A percentile compares a stretch with the other conserved stretches of the same genome.
Conservation (phyloP, 176 grass and related monocot genomes). For the Bolboschoenus planiculmis region DNA sequence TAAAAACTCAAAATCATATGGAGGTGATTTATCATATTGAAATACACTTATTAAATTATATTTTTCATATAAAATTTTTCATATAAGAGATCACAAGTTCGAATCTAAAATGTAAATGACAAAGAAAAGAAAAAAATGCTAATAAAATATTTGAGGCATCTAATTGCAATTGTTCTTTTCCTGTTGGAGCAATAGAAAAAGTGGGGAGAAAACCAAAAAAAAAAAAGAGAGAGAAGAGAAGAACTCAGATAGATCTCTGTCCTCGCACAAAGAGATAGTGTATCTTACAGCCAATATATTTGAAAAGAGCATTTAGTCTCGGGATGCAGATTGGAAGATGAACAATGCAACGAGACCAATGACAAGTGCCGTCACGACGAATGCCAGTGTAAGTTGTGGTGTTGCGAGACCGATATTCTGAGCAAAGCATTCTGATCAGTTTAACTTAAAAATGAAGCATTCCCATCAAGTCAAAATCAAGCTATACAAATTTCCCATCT, state of each 20-base stretch:
- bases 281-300: not conserved
- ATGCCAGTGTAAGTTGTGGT: slow-evolving; percentile 51
- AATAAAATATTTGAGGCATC: not conserved
- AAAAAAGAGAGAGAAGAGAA: not conserved
- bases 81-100: not conserved
- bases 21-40: too few relatives aligned
- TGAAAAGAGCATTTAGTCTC: slow-evolving; percentile 17
- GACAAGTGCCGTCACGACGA: slow-evolving; percentile 61
- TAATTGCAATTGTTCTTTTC: not conserved
- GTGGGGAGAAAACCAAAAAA: not conserved
- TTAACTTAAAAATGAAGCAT: not conserved
- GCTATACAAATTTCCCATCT: not conserved
- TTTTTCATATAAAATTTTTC: too few relatives aligned
- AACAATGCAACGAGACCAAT: slow-evolving; percentile 65
- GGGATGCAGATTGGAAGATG: slow-evolving; percentile 57
- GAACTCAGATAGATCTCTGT: not conserved
- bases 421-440: not conserved
- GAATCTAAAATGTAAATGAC: not conserved
- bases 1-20: too few relatives aligned
- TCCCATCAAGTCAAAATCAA: not conserved
- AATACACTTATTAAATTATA: too few relatives aligned
- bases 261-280: not conserved
- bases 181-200: not conserved
- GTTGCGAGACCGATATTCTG: slow-evolving; percentile 66
- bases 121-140: not conserved